Evolutionary conservation across 2,329 filamentous ascomycete species (phyloP), one percentile per base, ranked within the genome.

Genomic region (Ambrosiella cleistominuta): DNA sequence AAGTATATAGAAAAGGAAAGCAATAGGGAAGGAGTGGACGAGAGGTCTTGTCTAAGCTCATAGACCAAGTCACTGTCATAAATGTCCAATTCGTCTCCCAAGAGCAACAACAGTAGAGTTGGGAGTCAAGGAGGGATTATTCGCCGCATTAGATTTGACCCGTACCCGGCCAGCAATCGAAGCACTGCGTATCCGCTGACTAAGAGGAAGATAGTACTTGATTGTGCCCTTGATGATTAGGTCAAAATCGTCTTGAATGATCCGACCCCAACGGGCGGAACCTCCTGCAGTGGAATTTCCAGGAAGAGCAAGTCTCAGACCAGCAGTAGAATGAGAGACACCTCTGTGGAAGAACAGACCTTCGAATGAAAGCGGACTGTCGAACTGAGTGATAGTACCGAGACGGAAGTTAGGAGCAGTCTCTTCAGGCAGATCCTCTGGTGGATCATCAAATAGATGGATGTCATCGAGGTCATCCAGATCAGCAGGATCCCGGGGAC

Each of bases 251-350:
- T 96, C 86, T 63, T 94, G 81, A 55, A 96, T 75, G 52, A 97
- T 90, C 61, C 82, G 80, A 67, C 95, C 88, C 93, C 93, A 98
- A 11, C 90, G 81, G 66, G 86, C 82, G 1, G 83, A 84, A 7
- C 91, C 93, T 45, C 86, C 86, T 49, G 88, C 83, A 0, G 93
- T 97, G 64, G 83, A 83, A 69, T 97, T 98, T 3, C 91, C 90
- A 0, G 93, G 93, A 58, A 85, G 82, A 35, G 76, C 72, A 2
- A 98, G 78, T 44, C 91, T 85, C 63, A 98, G 80, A 66, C 93
- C 86, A 37, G 89, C 91, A 4, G 85, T 81, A 0, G 89, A 93
- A 15, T 77, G 79, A 13, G 85, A 86, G 11, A 77, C 71, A 36
- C 80, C 77, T 63, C 84, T 82, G 62, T 88, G 83, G 71, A 96